These are phyloP conservation scores for Aspergillus phoenicis DNA, from an alignment of 2,329 filamentous ascomycete genomes.

Conservation along the genomic window DNA sequence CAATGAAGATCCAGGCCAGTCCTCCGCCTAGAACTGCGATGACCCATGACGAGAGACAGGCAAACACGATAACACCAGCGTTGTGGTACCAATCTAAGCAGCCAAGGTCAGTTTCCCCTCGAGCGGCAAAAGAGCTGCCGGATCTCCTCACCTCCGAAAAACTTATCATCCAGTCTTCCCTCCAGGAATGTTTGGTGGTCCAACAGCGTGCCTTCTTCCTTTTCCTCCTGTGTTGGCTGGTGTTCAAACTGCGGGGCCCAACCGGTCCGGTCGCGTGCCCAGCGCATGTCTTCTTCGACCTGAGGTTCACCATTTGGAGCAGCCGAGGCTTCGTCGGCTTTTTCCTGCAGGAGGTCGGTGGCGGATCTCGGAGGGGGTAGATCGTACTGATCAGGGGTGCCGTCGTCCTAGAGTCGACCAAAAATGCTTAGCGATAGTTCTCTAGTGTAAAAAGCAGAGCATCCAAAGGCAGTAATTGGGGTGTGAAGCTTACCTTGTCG, in stretches of 20 bases:
- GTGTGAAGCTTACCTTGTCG: slow-evolving; percentile 61
- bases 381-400: slow-evolving; percentile 69
- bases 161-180: slow-evolving; percentile 78
- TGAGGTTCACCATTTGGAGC: slow-evolving; percentile 54
- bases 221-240: slow-evolving; percentile 55
- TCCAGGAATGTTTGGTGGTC: slow-evolving; percentile 91
- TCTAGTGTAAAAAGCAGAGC: not conserved
- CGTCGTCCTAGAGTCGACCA: slow-evolving; percentile 59
- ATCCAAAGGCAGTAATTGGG: not conserved
- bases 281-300: slow-evolving; percentile 58
- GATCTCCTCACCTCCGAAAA: slow-evolving; percentile 72
- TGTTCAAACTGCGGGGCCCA: slow-evolving; percentile 85
- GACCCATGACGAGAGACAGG: slow-evolving; percentile 87
- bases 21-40: slow-evolving; percentile 87
- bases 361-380: slow-evolving; percentile 73
- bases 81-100: slow-evolving; percentile 98
- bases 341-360: slow-evolving; percentile 49
- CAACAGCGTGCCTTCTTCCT: slow-evolving; percentile 66
- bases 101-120: not conserved
- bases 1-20: slow-evolving; percentile 85
- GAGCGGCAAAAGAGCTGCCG: not conserved
- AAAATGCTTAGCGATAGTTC: not conserved
- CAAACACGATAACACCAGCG: slow-evolving; percentile 88
- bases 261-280: slow-evolving; percentile 66
- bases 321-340: slow-evolving; percentile 56